phyloP scores from a whole-genome alignment of 2,329 filamentous ascomycete species.

The Fusarium oligoseptatum region DNA sequence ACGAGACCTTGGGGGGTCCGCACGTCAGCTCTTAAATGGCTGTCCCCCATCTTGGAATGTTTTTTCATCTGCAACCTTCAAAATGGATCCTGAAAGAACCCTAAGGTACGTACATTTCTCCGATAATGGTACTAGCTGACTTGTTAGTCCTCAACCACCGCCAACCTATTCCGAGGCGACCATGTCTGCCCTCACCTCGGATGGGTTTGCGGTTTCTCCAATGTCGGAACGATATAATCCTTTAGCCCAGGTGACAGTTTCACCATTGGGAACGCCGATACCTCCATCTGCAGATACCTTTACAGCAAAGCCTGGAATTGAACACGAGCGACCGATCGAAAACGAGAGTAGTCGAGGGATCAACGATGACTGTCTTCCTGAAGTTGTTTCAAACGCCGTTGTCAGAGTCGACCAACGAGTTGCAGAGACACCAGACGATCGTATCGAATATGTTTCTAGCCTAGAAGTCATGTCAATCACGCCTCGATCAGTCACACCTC shows the following conservation, averaged over 20 bases:
- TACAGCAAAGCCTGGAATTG: background rate
- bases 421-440: background rate
- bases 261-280: background rate
- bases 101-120: background rate
- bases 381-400: background rate
- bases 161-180: background rate
- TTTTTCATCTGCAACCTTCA: background rate
- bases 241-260: background rate
- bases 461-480: background rate
- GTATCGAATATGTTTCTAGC: background rate
- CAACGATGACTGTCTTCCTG: background rate
- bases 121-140: background rate
- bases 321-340: background rate
- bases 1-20: background rate
- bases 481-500: background rate
- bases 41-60: background rate
- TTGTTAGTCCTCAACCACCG: background rate
- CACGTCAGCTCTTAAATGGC: background rate
- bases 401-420: background rate
- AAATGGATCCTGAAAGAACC: slow-evolving; percentile 1
- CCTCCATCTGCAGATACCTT: background rate
- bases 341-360: background rate
- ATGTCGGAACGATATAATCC: background rate
- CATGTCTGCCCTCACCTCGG: background rate
- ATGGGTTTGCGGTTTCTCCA: background rate